Conservation (phyloP, 2,329 filamentous ascomycete species). For the Phyllosticta citriasiana region DNA sequence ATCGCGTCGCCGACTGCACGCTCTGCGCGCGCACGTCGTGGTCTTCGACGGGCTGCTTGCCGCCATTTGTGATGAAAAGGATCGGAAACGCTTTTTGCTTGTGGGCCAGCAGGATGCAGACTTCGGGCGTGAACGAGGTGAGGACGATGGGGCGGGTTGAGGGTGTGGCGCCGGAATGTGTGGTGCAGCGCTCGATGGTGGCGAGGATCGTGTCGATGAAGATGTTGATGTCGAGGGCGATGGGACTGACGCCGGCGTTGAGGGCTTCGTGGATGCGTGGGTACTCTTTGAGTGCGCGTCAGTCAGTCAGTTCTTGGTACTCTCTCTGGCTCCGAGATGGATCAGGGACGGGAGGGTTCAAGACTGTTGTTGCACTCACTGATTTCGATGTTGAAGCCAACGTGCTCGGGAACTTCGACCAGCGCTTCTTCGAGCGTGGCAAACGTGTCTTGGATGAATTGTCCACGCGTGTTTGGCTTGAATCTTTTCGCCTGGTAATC, state of each 20-base stretch:
- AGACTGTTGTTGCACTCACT: constrained; percentile 36
- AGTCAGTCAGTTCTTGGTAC: background rate
- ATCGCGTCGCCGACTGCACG: constrained; percentile 88
- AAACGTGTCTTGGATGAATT: constrained; percentile 92
- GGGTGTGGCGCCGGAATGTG: constrained; percentile 17
- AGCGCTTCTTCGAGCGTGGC: constrained; percentile 93
- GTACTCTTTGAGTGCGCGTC: constrained; percentile 49
- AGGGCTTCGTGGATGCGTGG: constrained; percentile 95
- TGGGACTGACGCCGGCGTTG: constrained; percentile 93
- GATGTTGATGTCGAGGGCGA: constrained; percentile 88
- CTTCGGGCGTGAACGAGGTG: constrained; percentile 93
- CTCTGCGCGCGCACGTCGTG: constrained; percentile 77
- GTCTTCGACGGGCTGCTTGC: constrained; percentile 61
- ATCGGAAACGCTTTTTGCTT: constrained; percentile 97
- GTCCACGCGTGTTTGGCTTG: constrained; percentile 89
- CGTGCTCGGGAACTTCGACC: constrained; percentile 64
- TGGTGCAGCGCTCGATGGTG: constrained; percentile 79
- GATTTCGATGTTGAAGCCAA: constrained; percentile 98
- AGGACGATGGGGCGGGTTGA: constrained; percentile 79
- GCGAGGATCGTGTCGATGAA: constrained; percentile 89
- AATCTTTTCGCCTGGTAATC: constrained; percentile 92
- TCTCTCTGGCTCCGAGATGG: constrained; percentile 12
- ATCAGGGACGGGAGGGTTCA: no score
- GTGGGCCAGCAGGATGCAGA: constrained; percentile 86
- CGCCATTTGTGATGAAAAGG: constrained; percentile 86